Base-by-base conservation (phyloP, 495 filamentous ascomycete genomes). In the Amniculicola lignicola region DNA sequence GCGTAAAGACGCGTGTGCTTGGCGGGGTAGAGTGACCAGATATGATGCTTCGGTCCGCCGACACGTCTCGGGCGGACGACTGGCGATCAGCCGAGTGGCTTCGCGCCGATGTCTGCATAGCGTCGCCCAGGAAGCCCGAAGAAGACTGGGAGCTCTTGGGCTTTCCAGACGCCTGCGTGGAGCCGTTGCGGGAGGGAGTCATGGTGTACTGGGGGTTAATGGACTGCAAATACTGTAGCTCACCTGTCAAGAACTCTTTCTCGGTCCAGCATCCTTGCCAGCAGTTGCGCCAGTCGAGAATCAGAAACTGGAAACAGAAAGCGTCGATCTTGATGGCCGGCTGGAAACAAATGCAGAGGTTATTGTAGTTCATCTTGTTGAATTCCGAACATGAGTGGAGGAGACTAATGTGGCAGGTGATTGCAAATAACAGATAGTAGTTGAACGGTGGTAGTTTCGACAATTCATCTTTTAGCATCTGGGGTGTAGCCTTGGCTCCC, bases 191-290 rank as follows among this genome's bases (percentile, higher is more conserved):
- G 28, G 47, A 45, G 10, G 54, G 38, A 29, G 45, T 22, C 19
- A 48, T 2, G 11, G 39, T 22, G 21, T 47, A 43, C 15, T 38
- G 46, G 40, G 25, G 11, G 2, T 49, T 29, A 2, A 18, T 11
- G 43, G 48, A 22, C 40, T 61, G 51, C 3, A 61, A 31, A 11
- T 51, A 56, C 24, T 58, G 50, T 49, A 65, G 41, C 71, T 96
- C 90, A 35, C 85, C 75, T 55, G 85, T 78, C 14, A 90, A 79
- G 58, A 77, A 89, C 52, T 83, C 81, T 54, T 86, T 85, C 67
- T 96, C 90, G n/a, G 85, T 94, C 77, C 82, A 89, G 75, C 90
- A 96, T 2, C 90, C 90, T 65, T 92, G 89, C 90, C 90, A 96
- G 74, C 90, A 96, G 41, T 91, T 84, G 57, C 87, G 80, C 90